These are phyloP conservation scores for Remersonia thermophila DNA, from an alignment of 2,329 filamentous ascomycete genomes.

Conservation along the genomic window DNA sequence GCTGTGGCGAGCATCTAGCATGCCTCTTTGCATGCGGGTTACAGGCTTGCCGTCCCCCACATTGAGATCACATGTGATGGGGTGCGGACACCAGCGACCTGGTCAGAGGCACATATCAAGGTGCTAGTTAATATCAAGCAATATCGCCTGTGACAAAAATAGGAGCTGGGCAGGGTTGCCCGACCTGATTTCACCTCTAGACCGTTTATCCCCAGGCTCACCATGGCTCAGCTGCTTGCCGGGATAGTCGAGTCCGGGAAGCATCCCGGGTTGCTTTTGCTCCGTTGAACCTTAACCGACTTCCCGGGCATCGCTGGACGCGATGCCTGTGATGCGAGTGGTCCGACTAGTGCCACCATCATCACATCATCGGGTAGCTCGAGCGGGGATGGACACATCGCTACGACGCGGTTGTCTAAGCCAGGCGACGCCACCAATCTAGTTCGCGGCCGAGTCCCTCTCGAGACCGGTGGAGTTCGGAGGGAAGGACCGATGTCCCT, in stretches of 20 bases:
- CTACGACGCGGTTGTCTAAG: conserved; percentile 5
- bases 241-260: no score
- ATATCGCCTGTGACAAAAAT: conserved; percentile 3
- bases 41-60: background rate
- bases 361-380: background rate
- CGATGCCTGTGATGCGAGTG: background rate
- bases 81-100: conserved; percentile 1
- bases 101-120: background rate
- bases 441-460: background rate
- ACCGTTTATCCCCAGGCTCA: background rate
- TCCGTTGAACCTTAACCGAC: conserved; percentile 5
- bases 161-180: background rate
- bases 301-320: background rate
- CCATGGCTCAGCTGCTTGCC: background rate
- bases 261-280: background rate
- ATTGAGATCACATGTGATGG: background rate
- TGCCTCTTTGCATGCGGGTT: background rate
- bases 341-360: background rate
- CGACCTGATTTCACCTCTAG: background rate
- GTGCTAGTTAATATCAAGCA: conserved; percentile 1
- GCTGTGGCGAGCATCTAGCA: no score
- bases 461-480: no score
- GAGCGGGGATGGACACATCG: conserved; percentile 6
- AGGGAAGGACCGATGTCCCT: no score
- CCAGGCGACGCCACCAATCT: background rate